A percentile compares a stretch with the other conserved stretches of the same genome.
phyloP scores from a whole-genome alignment of 2,329 filamentous ascomycete species.

The Cladophialophora yegresii region DNA sequence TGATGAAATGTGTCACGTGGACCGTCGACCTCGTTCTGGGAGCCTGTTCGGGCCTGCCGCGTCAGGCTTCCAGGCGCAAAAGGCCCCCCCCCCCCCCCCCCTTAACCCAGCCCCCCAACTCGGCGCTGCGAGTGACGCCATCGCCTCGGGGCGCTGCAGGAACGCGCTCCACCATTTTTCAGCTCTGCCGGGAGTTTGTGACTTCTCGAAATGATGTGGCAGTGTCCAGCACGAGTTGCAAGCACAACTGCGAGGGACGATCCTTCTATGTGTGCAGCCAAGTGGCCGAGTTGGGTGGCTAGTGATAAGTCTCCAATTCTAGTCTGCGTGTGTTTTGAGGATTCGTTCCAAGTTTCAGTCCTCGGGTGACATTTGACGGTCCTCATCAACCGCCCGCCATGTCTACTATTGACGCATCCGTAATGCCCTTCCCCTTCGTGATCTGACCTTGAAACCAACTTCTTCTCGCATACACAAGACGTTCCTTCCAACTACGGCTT shows the following conservation, averaged over 20 bases:
- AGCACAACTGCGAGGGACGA: not conserved
- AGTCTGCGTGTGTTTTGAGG: not conserved
- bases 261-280: slow-evolving; percentile 1
- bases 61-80: not conserved
- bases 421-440: not conserved
- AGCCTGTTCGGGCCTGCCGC: not conserved
- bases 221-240: not conserved
- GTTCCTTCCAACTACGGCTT: not conserved
- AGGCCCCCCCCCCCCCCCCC: too few relatives aligned
- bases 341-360: slow-evolving; percentile 1
- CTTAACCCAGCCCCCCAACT: not conserved
- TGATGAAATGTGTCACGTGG: too few relatives aligned
- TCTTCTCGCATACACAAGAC: not conserved
- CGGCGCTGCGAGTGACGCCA: not conserved
- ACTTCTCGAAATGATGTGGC: not conserved
- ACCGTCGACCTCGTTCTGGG: too few relatives aligned
- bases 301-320: not conserved
- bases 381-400: not conserved
- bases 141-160: not conserved
- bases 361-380: not conserved
- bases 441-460: not conserved
- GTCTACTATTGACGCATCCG: not conserved
- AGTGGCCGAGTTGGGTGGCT: not conserved
- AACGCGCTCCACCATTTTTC: not conserved
- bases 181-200: not conserved